A percentile compares a stretch with the other conserved stretches of the same genome.
Evolutionary conservation across 495 filamentous ascomycete genomes (phyloP).

Genomic region (Paragyromitra xinjiangensis): DNA sequence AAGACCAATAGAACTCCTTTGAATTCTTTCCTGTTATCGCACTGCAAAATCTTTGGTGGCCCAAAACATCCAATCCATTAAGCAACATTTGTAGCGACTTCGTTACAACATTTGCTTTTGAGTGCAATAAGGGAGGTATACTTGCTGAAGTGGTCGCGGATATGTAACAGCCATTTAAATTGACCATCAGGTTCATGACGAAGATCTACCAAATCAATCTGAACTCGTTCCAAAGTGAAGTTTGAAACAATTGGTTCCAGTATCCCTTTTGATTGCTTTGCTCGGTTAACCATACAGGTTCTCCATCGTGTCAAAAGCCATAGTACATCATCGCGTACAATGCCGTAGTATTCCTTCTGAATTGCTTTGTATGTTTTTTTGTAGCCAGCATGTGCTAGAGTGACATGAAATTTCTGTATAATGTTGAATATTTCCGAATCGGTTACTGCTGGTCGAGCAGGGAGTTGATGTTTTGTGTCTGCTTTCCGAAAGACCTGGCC

Average conservation of each 20-base stretch:
- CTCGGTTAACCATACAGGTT: background rate
- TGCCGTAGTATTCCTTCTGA: background rate
- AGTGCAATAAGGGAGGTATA: conserved; percentile 13
- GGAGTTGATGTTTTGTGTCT: background rate
- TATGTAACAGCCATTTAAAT: conserved; percentile 44
- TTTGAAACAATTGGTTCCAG: background rate
- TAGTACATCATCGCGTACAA: background rate
- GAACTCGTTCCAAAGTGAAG: background rate
- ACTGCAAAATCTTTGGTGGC: conserved; percentile 32
- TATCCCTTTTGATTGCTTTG: background rate
- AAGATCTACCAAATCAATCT: background rate
- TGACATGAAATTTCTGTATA: background rate
- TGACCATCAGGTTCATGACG: background rate
- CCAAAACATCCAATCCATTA: conserved; percentile 16
- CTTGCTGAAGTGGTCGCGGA: conserved; percentile 48
- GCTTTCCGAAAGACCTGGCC: background rate
- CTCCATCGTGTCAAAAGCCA: background rate
- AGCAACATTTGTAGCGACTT: background rate
- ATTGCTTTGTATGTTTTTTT: background rate
- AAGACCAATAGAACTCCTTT: conserved; percentile 31
- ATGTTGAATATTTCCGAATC: background rate
- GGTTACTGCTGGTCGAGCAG: background rate
- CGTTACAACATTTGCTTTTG: conserved; percentile 1
- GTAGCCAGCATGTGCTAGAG: background rate
- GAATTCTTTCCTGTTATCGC: conserved; percentile 44